These are phyloP conservation scores for Aurantiochytrium sp. DNA, from an alignment of 108 stramenopile species.

Conservation along the genomic window DNA sequence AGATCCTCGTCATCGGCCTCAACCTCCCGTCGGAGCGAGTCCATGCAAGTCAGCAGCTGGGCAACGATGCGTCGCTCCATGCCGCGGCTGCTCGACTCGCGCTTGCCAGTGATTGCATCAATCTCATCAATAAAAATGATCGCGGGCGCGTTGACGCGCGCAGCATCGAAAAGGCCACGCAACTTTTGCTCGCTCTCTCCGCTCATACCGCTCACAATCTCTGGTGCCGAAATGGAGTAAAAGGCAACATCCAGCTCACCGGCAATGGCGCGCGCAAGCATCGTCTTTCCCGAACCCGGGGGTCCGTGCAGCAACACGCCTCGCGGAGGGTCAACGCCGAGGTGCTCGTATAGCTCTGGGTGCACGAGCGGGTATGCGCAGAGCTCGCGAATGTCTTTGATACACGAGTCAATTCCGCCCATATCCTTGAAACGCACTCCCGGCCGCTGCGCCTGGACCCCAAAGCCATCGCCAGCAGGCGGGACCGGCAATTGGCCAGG, in stretches of 20 bases:
- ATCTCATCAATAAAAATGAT: constrained; percentile 56
- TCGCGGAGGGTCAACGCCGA: constrained; percentile 93
- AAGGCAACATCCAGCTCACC: constrained; percentile 57
- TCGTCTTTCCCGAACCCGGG: constrained; percentile 89
- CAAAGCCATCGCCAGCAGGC: not conserved
- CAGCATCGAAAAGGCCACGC: constrained; percentile 78
- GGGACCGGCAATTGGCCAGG: too few species aligned
- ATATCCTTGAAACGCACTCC: constrained; percentile 22
- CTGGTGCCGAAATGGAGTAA: constrained; percentile 82
- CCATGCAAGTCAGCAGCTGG: constrained; percentile 87
- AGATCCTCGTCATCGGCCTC: not conserved
- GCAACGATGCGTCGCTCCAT: constrained; percentile 98
- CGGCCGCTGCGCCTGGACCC: constrained; percentile 19
- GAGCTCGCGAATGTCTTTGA: constrained; percentile 41
- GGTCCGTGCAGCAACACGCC: constrained; percentile 97
- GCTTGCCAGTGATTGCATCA: constrained; percentile 52
- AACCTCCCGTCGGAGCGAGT: not conserved
- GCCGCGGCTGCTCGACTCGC: constrained; percentile 53
- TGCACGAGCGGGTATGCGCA: constrained; percentile 76
- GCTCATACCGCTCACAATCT: constrained; percentile 86
- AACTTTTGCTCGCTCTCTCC: constrained; percentile 86
- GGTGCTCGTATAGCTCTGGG: constrained; percentile 85
- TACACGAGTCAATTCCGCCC: constrained; percentile 27
- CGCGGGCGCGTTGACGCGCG: constrained; percentile 56
- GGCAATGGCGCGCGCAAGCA: constrained; percentile 79